Conservation (phyloP, 1,284 basidiomycete genomes). For the Cutaneotrichosporon sp. region DNA sequence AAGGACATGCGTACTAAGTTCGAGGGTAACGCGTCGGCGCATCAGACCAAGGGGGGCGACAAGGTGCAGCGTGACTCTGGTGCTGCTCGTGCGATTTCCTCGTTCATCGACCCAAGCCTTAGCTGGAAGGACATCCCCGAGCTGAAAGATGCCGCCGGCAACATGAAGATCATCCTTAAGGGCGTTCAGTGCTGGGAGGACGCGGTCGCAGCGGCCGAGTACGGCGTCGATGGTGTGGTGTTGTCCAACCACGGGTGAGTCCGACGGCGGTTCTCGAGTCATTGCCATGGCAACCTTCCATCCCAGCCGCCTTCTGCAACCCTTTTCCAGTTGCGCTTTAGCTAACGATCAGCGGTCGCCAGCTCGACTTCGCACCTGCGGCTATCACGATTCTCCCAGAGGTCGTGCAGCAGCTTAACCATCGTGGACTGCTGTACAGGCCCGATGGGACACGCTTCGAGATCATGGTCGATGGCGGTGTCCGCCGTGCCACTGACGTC, state of each 20-base stretch:
- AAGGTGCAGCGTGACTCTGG: conserved; percentile 78
- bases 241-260: conserved; percentile 46
- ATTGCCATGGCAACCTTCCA: no score
- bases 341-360: conserved; percentile 57
- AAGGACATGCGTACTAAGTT: conserved; percentile 93
- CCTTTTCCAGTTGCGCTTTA: no score
- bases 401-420: conserved; percentile 69
- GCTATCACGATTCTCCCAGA: conserved; percentile 86
- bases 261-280: not conserved
- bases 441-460: conserved; percentile 59
- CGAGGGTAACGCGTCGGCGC: conserved; percentile 70
- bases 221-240: conserved; percentile 74
- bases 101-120: conserved; percentile 87
- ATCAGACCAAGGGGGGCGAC: conserved; percentile 56
- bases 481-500: conserved; percentile 83
- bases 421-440: conserved; percentile 55
- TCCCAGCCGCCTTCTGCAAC: no score
- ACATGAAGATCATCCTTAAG: conserved; percentile 85
- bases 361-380: conserved; percentile 85
- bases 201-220: conserved; percentile 79
- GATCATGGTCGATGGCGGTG: conserved; percentile 87
- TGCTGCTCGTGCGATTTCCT: conserved; percentile 89
- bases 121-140: conserved; percentile 82
- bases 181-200: conserved; percentile 95
- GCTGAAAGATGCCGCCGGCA: conserved; percentile 80